Base-by-base conservation (phyloP, 345 rosid species). In the Lumnitzera racemosa region DNA sequence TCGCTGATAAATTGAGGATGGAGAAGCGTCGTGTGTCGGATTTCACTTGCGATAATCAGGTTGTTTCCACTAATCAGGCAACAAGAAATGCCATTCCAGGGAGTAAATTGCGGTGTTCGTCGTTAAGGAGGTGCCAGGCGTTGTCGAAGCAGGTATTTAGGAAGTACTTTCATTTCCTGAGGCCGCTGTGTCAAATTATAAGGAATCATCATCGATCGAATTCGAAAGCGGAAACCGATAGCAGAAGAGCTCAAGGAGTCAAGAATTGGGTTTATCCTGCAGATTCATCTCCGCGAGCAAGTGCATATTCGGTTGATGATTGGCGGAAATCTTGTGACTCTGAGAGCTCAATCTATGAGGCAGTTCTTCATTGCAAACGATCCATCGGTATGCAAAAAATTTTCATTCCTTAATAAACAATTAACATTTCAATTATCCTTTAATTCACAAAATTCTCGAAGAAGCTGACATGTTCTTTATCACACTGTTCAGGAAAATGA, bases 121-220 rank as follows among this genome's bases (percentile, higher is more conserved):
- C 83, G 4, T 49, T 70, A 62, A 80, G 78, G 64, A 80, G 83
- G 83, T 70, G 82, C 41, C 70, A 83, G 58, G 81, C 76, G 52
- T 55, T 82, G 4, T 89, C 98, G 0, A 82, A 67, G 74, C 77
- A 69, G 67, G 66, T 81, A 16, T 64, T 84, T 61, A 69, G 70
- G 46, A 92, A 89, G 83, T 89, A 89, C 74, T 64, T 92, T 67
- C 82, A 78, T 62, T 81, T 89, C 47, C 71, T 92, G 12, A 71
- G 80, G 79, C 98, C 96, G 36, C 62, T 89, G 61, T 90, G 75
- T 61, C 70, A 62, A 55, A 82, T 80, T 48, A 57, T 87, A 31
- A 68, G 82, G 27, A 82, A 85, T 43, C 70, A 70, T 25, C 78
- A 70, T 25, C 78, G 76, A 53, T 65, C 83, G 15, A 73, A 77